These are phyloP conservation scores for Deuterostichococcus epilithicus DNA, from an alignment of 139 green algal species.

Conservation along the genomic window DNA sequence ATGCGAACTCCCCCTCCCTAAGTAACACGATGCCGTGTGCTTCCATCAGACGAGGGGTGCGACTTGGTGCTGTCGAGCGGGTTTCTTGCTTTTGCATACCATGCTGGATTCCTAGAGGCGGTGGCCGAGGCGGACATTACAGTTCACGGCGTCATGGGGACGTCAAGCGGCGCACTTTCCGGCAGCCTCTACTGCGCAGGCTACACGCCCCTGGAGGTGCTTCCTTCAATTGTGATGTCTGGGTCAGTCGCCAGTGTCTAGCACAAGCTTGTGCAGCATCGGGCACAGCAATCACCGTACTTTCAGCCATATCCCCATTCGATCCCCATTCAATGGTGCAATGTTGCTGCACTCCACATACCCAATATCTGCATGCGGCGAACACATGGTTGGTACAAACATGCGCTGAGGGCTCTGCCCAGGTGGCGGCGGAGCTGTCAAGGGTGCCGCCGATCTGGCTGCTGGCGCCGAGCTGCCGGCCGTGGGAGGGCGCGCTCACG, in stretches of 20 bases:
- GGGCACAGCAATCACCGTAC: too few species aligned
- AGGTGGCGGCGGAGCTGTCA: conserved; percentile 63
- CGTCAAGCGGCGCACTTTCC: conserved; percentile 68
- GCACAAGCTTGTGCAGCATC: too few species aligned
- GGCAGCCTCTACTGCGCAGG: conserved; percentile 77
- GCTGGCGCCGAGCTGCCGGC: conserved; percentile 42
- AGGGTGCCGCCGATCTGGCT: conserved; percentile 61
- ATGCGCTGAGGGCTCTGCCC: too few species aligned
- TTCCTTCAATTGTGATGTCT: too few species aligned
- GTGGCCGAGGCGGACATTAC: conserved; percentile 68
- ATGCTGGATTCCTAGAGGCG: conserved; percentile 72
- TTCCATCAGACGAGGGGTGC: not conserved
- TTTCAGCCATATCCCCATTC: too few species aligned
- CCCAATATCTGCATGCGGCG: too few species aligned
- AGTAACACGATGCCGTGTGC: too few species aligned
- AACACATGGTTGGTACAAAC: too few species aligned
- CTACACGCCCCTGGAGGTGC: conserved; percentile 58
- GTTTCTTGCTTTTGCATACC: conserved; percentile 85
- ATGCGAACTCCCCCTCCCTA: too few species aligned
- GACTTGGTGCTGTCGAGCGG: conserved; percentile 80
- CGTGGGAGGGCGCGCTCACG: conserved; percentile 71
- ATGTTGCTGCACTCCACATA: not conserved
- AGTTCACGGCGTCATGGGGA: conserved; percentile 80
- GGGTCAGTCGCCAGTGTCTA: too few species aligned
- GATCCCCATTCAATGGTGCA: too few species aligned